Conservation (phyloP, 306 rosid species). For the Rosa lucieae region DNA sequence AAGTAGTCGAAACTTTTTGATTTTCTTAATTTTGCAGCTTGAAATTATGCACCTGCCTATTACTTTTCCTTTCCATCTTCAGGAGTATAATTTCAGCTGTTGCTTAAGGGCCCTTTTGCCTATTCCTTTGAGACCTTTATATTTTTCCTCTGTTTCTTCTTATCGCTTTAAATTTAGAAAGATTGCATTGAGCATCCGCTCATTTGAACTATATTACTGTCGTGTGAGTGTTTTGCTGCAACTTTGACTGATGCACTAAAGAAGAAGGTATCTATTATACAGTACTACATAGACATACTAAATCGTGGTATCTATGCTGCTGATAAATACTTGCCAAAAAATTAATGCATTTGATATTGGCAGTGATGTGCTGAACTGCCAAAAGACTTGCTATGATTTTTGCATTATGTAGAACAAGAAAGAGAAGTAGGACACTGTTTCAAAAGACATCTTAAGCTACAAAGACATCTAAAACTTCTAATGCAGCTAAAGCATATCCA, state of each 20-base stretch:
- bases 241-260: slow-evolving; percentile 48
- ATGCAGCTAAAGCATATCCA: too few relatives aligned
- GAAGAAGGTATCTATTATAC: slow-evolving; percentile 60
- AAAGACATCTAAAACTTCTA: too few relatives aligned
- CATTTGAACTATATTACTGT: not conserved
- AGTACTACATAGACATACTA: not conserved
- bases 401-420: too few relatives aligned
- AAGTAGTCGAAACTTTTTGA: not conserved
- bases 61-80: not conserved
- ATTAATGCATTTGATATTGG: not conserved
- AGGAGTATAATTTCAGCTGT: not conserved
- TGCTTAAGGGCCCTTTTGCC: too few relatives aligned
- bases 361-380: too few relatives aligned
- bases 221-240: not conserved
- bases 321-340: not conserved
- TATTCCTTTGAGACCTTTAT: not conserved
- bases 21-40: not conserved
- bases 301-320: not conserved
- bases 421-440: too few relatives aligned
- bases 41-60: not conserved
- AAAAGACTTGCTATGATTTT: too few relatives aligned
- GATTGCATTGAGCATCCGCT: not conserved
- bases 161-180: not conserved
- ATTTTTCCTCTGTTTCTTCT: not conserved
- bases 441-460: too few relatives aligned